A percentile compares a stretch with the other conserved stretches of the same genome.
phyloP scores from a whole-genome alignment of 352 stramenopile species.

The Blastocystis sp. region DNA sequence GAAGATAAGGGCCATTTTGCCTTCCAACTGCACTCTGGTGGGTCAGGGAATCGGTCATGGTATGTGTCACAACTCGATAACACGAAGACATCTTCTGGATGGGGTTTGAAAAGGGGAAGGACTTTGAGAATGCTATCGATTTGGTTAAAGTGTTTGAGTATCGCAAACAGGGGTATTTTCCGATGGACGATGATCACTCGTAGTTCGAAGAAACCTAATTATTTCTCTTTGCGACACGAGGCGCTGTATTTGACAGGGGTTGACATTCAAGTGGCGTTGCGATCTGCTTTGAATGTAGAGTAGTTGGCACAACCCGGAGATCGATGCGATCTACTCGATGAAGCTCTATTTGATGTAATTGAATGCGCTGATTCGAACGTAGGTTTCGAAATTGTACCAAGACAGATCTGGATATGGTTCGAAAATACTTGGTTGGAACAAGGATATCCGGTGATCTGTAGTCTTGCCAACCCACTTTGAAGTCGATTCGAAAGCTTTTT shows the following conservation, averaged over 20 bases:
- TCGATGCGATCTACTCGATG: not conserved
- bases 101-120: not conserved
- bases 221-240: not conserved
- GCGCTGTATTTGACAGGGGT: not conserved
- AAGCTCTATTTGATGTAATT: not conserved
- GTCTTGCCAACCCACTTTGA: not conserved
- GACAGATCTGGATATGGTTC: not conserved
- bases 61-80: not conserved
- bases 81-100: constrained; percentile 53
- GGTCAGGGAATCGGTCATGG: constrained; percentile 50
- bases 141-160: constrained; percentile 21
- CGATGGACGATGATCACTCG: not conserved
- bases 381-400: not conserved
- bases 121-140: constrained; percentile 52
- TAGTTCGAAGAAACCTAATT: not conserved
- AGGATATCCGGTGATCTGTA: not conserved
- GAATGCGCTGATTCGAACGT: not conserved
- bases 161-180: not conserved
- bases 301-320: not conserved
- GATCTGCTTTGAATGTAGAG: not conserved
- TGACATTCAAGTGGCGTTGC: not conserved
- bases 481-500: not conserved
- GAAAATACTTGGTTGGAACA: not conserved
- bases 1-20: not conserved
- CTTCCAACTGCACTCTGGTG: constrained; percentile 17